Evolutionary conservation across 176 grass and related monocot species (phyloP).

Genomic region (Thalia dealbata): DNA sequence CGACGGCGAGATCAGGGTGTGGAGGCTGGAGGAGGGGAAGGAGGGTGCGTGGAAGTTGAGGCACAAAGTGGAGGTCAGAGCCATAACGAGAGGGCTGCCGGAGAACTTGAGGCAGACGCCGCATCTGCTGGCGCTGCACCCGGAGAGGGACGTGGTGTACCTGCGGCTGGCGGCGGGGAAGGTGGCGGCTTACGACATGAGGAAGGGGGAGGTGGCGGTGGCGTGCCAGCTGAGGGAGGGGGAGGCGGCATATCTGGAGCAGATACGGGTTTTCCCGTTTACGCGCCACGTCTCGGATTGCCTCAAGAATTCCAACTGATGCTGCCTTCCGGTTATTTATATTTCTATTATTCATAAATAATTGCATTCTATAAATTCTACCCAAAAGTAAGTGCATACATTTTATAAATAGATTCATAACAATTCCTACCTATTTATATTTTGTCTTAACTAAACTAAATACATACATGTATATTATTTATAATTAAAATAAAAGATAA

Average conservation of each 20-base stretch:
- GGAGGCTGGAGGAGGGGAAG: background rate
- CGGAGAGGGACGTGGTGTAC: constrained; percentile 64
- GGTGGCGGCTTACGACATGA: constrained; percentile 49
- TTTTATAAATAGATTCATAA: too few relatives aligned
- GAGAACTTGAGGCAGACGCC: too few relatives aligned
- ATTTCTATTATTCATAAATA: too few relatives aligned
- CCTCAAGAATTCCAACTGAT: constrained; percentile 15
- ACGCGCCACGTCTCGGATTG: constrained; percentile 52
- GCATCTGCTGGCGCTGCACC: constrained; percentile 63
- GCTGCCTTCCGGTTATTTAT: too few relatives aligned
- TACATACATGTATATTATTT: too few relatives aligned
- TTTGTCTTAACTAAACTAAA: too few relatives aligned
- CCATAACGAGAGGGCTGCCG: too few relatives aligned
- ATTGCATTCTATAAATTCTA: too few relatives aligned
- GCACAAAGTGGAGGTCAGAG: too few relatives aligned
- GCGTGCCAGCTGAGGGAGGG: constrained; percentile 34
- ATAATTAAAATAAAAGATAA: too few relatives aligned
- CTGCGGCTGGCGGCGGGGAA: constrained; percentile 52
- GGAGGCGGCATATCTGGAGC: constrained; percentile 43
- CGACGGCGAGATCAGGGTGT: background rate
- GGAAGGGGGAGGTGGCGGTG: constrained; percentile 32
- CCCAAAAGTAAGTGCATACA: too few relatives aligned
- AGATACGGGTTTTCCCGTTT: constrained; percentile 81
- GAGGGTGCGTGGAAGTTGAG: constrained; percentile 10
- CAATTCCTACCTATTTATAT: too few relatives aligned